These are phyloP conservation scores for Stereocaulon alpinum DNA, from an alignment of 495 filamentous ascomycete species.

Conservation along the genomic window DNA sequence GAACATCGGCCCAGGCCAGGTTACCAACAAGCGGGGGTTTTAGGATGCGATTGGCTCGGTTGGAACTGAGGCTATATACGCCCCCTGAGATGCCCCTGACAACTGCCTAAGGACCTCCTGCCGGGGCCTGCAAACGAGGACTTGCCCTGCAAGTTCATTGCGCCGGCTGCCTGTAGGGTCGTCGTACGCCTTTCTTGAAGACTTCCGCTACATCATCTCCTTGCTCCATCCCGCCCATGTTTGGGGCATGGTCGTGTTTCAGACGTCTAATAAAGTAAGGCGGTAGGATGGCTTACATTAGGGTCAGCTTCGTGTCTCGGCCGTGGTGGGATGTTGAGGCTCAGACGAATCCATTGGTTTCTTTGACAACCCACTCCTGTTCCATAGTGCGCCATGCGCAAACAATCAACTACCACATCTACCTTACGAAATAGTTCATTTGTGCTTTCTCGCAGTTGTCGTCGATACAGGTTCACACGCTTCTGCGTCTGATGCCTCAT, in stretches of 20 bases:
- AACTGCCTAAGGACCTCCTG: neutral
- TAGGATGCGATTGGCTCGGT: neutral
- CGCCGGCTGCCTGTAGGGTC: neutral
- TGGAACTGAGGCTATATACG: neutral
- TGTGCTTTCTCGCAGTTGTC: neutral
- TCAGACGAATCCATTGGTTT: neutral
- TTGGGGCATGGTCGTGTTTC: neutral
- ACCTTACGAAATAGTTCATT: neutral
- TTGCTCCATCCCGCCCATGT: neutral
- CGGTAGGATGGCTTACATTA: constrained; percentile 2
- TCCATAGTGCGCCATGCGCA: neutral
- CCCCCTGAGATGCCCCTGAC: neutral
- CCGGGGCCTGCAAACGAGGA: neutral
- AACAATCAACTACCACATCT: neutral
- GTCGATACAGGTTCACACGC: constrained; percentile 3
- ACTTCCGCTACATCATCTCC: neutral
- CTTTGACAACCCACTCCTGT: neutral
- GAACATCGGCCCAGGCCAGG: neutral
- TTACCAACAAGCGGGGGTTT: neutral
- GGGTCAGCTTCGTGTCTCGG: neutral
- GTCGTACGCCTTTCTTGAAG: constrained; percentile 1
- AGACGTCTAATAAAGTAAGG: neutral
- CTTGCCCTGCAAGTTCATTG: neutral
- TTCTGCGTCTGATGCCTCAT: neutral
- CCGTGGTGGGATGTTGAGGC: neutral